Conservation (phyloP, 208 protist species). For the Acanthamoeba culbertsoni region DNA sequence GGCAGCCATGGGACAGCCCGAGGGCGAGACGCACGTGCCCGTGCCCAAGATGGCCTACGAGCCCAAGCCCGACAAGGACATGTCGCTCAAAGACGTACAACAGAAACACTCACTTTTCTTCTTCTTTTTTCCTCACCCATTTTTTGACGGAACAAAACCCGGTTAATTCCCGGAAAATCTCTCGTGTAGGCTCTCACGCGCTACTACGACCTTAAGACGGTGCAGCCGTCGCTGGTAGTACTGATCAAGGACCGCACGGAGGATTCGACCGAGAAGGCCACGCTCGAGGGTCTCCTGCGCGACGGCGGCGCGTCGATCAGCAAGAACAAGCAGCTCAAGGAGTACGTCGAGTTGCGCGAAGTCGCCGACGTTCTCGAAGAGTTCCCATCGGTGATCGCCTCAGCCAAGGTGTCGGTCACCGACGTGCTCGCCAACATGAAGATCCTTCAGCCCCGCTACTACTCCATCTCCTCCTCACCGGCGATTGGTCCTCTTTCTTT, state of each 20-base stretch:
- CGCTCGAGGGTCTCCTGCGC: background rate
- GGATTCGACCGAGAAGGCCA: background rate
- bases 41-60: constrained; percentile 30
- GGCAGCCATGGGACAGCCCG: background rate
- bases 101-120: background rate
- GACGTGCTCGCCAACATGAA: constrained; percentile 84
- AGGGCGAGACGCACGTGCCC: background rate
- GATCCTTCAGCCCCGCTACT: constrained; percentile 92
- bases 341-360: constrained; percentile 9
- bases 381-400: constrained; percentile 8
- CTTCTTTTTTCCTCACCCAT: background rate
- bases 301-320: constrained; percentile 40
- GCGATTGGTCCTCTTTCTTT: background rate
- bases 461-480: constrained; percentile 93
- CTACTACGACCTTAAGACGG: constrained; percentile 29
- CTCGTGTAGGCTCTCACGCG: background rate
- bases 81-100: background rate
- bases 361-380: constrained; percentile 53
- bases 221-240: background rate
- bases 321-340: background rate
- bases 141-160: background rate
- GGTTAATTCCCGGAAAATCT: background rate
- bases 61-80: background rate
- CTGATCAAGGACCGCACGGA: background rate
- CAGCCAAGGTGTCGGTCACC: constrained; percentile 48